Percentiles rank a stretch among this genome's conserved stretches.
Evolutionary conservation across 2,329 filamentous ascomycete species (phyloP).

Genomic region (Penicillium glabrum): DNA sequence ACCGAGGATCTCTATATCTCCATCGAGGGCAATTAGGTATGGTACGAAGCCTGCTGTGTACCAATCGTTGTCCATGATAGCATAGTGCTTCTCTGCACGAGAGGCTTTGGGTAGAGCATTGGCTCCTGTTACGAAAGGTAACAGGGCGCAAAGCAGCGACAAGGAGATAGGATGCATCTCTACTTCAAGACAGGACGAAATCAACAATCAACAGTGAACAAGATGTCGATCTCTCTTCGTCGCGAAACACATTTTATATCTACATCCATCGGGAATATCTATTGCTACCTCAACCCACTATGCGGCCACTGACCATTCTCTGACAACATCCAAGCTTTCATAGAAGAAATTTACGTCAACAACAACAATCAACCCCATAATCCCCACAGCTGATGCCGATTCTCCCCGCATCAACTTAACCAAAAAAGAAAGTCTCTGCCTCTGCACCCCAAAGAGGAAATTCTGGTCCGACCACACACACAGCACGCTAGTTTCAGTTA

Average conservation of each 20-base stretch:
- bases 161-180: slow-evolving; percentile 13
- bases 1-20: slow-evolving; percentile 47
- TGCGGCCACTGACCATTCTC: background rate
- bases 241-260: too few species aligned
- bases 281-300: background rate
- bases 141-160: slow-evolving; percentile 13
- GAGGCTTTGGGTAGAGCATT: slow-evolving; percentile 4
- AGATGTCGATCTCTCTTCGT: too few species aligned
- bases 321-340: background rate
- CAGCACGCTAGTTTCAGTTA: background rate
- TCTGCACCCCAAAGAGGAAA: slow-evolving; percentile 13
- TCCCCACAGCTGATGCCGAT: slow-evolving; percentile 3
- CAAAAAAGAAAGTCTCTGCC: slow-evolving; percentile 8
- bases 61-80: slow-evolving; percentile 52
- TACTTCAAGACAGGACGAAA: background rate
- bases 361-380: background rate
- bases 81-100: slow-evolving; percentile 24
- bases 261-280: too few species aligned
- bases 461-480: background rate
- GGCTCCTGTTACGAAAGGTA: slow-evolving; percentile 7
- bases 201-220: background rate
- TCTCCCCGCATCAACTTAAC: slow-evolving; percentile 17
- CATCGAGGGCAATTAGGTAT: slow-evolving; percentile 47
- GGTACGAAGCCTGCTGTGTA: slow-evolving; percentile 43
- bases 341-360: background rate